A percentile compares a stretch with the other conserved stretches of the same genome.
Evolutionary conservation across 139 green algal genomes (phyloP).

Genomic region (Micractinium conductrix): DNA sequence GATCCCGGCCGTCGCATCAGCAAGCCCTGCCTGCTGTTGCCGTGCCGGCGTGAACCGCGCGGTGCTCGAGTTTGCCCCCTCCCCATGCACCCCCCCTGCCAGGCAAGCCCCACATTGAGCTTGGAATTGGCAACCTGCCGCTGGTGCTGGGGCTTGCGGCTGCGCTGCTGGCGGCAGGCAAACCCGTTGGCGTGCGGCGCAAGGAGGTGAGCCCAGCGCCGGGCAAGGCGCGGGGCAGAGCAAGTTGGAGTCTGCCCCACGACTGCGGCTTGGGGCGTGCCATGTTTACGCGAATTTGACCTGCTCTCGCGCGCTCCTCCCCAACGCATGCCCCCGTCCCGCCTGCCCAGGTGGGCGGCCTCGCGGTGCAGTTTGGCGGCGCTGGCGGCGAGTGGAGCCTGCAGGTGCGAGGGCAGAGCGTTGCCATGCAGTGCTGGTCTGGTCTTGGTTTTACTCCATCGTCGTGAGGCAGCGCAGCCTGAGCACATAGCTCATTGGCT

Average conservation of each 20-base stretch:
- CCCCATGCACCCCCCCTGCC: too few species aligned
- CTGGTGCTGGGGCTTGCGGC: background rate
- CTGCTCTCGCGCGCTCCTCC: too few species aligned
- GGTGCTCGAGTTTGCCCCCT: too few species aligned
- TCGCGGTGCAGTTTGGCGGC: background rate
- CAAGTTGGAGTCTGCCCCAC: background rate
- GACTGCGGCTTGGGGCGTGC: background rate
- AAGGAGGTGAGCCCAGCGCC: background rate
- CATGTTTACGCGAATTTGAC: too few species aligned
- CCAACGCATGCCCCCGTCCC: too few species aligned
- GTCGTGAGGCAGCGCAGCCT: background rate
- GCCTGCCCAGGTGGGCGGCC: background rate
- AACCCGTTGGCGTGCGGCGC: background rate
- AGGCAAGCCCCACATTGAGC: slow-evolving; percentile 20
- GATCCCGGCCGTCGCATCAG: too few species aligned
- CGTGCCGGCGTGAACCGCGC: too few species aligned
- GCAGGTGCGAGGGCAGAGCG: background rate
- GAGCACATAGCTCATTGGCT: background rate
- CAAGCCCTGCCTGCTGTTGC: too few species aligned
- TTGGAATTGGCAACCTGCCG: background rate
- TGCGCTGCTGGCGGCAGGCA: slow-evolving; percentile 24
- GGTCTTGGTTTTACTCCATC: background rate
- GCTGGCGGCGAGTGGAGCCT: background rate
- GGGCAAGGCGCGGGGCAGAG: background rate
- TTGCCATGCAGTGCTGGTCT: background rate